Percentiles rank a stretch among this genome's conserved stretches.
Evolutionary conservation across 495 filamentous ascomycete genomes (phyloP).

Genomic region (Penicillium bovifimosum): DNA sequence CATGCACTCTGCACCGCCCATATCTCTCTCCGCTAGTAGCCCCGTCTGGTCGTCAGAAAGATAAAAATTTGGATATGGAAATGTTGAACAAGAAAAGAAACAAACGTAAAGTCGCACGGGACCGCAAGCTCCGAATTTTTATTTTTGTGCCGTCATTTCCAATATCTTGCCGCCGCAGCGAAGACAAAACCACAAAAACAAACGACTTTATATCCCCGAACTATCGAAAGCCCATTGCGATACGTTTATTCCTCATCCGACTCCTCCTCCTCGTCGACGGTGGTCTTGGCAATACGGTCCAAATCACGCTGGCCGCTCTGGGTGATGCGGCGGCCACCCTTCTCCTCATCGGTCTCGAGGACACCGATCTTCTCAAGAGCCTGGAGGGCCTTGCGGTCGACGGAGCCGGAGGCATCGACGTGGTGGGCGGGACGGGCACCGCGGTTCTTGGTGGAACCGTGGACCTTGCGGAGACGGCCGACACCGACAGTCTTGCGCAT

Average conservation of each 20-base stretch:
- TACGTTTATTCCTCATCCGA: constrained; percentile 47
- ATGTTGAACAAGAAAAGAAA: constrained; percentile 18
- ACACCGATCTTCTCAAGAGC: constrained; percentile 98
- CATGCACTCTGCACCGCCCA: constrained; percentile 22
- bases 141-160: constrained; percentile 26
- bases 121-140: constrained; percentile 31
- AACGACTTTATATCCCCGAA: constrained; percentile 22
- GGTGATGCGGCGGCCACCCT: constrained; percentile 94
- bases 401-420: constrained; percentile 88
- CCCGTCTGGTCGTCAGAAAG: constrained; percentile 28
- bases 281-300: constrained; percentile 70
- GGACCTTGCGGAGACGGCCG: constrained; percentile 82
- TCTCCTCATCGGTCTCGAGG: constrained; percentile 91
- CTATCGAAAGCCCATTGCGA: constrained; percentile 31
- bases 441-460: constrained; percentile 96
- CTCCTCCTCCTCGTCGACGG: constrained; percentile 49
- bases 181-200: constrained; percentile 29
- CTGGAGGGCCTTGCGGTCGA: constrained; percentile 95
- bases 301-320: constrained; percentile 97
- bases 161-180: constrained; percentile 15
- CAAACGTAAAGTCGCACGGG: constrained; percentile 26
- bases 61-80: constrained; percentile 18
- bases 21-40: constrained; percentile 28
- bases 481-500: constrained; percentile 98
- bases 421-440: constrained; percentile 87